These are phyloP conservation scores for Caryocar brasiliense DNA, from an alignment of 441 rosid genomes.

Conservation along the genomic window DNA sequence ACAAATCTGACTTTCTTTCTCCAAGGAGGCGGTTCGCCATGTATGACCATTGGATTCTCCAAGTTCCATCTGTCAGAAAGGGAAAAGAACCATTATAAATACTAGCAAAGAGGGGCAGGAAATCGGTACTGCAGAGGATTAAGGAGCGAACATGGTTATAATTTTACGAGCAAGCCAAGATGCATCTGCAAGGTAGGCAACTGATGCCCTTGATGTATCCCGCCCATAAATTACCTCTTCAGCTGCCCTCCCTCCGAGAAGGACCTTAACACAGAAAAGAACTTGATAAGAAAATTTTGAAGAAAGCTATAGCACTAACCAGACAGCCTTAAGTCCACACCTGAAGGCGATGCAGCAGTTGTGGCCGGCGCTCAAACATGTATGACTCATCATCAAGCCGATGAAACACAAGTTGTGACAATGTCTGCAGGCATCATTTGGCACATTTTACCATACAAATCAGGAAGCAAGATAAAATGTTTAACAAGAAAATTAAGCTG, in stretches of 20 bases:
- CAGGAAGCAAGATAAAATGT: neutral
- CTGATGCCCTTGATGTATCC: constrained; percentile 80
- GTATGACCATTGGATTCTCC: constrained; percentile 87
- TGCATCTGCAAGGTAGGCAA: constrained; percentile 77
- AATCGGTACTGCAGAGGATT: constrained; percentile 6
- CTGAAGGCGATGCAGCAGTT: constrained; percentile 88
- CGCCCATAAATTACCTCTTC: constrained; percentile 84
- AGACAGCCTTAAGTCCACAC: constrained; percentile 24
- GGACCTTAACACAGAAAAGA: constrained; percentile 30
- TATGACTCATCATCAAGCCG: constrained; percentile 84
- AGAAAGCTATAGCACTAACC: neutral
- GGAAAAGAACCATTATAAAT: constrained; percentile 3
- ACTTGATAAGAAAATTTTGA: neutral
- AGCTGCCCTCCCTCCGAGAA: constrained; percentile 95
- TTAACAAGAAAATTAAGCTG: no score
- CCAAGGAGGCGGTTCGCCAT: constrained; percentile 91
- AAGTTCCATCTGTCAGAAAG: constrained; percentile 69
- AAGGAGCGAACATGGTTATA: constrained; percentile 50
- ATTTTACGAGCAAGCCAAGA: constrained; percentile 97
- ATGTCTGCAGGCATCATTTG: constrained; percentile 35
- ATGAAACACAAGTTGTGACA: constrained; percentile 75
- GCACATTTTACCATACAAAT: neutral
- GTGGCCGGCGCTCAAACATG: constrained; percentile 85
- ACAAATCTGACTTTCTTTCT: constrained; percentile 60
- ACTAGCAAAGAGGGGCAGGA: neutral